Percentiles rank a stretch among this genome's conserved stretches.
phyloP scores from a whole-genome alignment of 257 asterid species.

The Salvia hispanica region DNA sequence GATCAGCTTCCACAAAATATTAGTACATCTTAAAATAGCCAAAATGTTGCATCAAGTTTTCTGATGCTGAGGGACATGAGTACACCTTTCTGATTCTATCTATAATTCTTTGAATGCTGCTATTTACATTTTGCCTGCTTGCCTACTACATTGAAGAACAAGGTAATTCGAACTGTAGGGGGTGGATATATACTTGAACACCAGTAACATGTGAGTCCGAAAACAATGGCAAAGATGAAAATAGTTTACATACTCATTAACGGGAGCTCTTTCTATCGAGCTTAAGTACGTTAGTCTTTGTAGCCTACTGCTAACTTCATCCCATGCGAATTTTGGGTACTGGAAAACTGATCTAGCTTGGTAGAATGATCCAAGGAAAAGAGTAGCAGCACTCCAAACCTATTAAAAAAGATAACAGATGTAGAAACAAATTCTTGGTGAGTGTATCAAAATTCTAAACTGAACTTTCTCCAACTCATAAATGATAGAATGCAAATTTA shows the following conservation, averaged over 20 bases:
- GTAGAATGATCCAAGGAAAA: not conserved
- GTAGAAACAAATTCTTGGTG: not conserved
- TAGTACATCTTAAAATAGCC: no score
- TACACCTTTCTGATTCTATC: not conserved
- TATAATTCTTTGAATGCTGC: no score
- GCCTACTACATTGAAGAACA: not conserved
- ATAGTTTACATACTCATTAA: not conserved
- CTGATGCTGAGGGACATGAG: no score
- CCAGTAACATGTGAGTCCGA: not conserved
- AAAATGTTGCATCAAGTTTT: no score
- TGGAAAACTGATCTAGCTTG: not conserved
- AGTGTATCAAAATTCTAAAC: not conserved
- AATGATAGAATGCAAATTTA: not conserved
- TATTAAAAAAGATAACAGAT: not conserved
- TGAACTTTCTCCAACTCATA: not conserved
- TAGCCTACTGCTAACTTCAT: not conserved
- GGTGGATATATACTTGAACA: not conserved
- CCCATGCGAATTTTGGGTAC: not conserved
- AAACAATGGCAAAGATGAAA: not conserved
- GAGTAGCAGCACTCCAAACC: not conserved
- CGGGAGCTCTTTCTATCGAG: not conserved
- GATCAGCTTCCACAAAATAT: no score
- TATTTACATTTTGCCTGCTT: not conserved
- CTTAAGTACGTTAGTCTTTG: not conserved
- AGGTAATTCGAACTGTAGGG: not conserved